Conservation (phyloP, 306 rosid genomes). For the Alnus glutinosa region DNA sequence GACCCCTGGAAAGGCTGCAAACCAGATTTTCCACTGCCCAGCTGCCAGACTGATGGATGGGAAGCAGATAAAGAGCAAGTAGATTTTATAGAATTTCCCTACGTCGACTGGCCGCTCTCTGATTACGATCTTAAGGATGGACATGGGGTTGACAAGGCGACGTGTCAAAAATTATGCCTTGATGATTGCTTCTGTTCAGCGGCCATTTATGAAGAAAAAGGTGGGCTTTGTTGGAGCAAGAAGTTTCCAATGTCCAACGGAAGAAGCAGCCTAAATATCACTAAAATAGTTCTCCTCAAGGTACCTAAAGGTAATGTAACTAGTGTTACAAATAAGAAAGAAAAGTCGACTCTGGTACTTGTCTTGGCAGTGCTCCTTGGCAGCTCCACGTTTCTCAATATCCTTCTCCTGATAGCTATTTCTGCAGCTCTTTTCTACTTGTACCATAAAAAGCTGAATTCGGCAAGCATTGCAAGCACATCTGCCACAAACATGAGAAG, state of each 20-base stretch:
- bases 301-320: conserved; percentile 1
- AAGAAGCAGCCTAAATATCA: neutral
- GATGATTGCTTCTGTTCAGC: conserved; percentile 24
- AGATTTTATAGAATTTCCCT: neutral
- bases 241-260: conserved; percentile 32
- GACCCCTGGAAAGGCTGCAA: conserved; percentile 17
- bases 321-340: neutral
- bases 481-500: neutral
- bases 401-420: neutral
- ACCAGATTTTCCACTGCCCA: conserved; percentile 30
- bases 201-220: neutral
- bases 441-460: neutral
- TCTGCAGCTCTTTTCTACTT: conserved; percentile 1
- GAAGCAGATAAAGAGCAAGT: conserved; percentile 11
- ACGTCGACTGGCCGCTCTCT: conserved; percentile 17
- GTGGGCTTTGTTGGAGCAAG: neutral
- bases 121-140: neutral
- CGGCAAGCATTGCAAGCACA: neutral
- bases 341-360: conserved; percentile 9
- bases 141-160: conserved; percentile 6
- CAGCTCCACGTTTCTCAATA: conserved; percentile 30
- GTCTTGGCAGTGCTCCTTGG: conserved; percentile 30
- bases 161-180: conserved; percentile 12
- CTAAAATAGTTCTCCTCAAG: conserved; percentile 1
- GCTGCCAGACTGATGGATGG: conserved; percentile 20